Percentiles rank a stretch among this genome's conserved stretches.
phyloP scores from a whole-genome alignment of 2,329 filamentous ascomycete species.

The Coniochaeta sp. region DNA sequence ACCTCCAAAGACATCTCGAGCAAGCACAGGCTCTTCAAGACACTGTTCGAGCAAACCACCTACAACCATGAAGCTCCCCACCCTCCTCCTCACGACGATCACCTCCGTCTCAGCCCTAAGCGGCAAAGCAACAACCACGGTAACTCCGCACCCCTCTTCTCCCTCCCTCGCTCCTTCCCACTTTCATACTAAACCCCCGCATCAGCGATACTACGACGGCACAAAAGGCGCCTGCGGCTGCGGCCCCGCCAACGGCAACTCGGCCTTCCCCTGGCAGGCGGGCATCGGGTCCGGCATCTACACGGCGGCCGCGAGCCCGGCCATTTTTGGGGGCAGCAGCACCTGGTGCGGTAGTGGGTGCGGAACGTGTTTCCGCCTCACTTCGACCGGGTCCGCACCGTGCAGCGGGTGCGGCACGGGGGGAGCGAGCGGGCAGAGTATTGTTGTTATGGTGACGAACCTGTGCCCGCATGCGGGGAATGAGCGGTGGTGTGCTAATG shows the following conservation, averaged over 20 bases:
- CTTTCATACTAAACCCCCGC: neutral
- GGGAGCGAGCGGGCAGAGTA: slow-evolving; percentile 15
- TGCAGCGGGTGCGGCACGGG: slow-evolving; percentile 16
- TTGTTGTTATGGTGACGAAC: slow-evolving; percentile 26
- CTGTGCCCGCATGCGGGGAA: slow-evolving; percentile 27
- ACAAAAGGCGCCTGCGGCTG: slow-evolving; percentile 24
- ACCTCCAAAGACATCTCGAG: neutral
- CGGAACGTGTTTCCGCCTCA: slow-evolving; percentile 21
- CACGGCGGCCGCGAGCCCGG: slow-evolving; percentile 18
- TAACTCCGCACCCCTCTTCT: neutral
- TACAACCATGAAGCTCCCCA: neutral
- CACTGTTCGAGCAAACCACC: too few relatives aligned
- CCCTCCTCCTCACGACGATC: neutral
- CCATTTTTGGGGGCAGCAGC: slow-evolving; percentile 13
- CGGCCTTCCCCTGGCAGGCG: slow-evolving; percentile 20
- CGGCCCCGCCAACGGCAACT: slow-evolving; percentile 12
- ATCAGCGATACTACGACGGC: slow-evolving; percentile 25
- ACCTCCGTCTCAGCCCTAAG: neutral
- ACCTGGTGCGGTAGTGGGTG: slow-evolving; percentile 22
- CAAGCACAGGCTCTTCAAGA: too few relatives aligned
- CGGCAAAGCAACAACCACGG: slow-evolving; percentile 2
- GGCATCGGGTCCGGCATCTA: slow-evolving; percentile 11
- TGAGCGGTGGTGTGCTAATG: slow-evolving; percentile 24
- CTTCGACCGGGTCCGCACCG: slow-evolving; percentile 17
- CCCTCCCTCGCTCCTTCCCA: neutral